These are phyloP conservation scores for Fusarium beomiforme DNA, from an alignment of 2,329 filamentous ascomycete species.

Conservation along the genomic window DNA sequence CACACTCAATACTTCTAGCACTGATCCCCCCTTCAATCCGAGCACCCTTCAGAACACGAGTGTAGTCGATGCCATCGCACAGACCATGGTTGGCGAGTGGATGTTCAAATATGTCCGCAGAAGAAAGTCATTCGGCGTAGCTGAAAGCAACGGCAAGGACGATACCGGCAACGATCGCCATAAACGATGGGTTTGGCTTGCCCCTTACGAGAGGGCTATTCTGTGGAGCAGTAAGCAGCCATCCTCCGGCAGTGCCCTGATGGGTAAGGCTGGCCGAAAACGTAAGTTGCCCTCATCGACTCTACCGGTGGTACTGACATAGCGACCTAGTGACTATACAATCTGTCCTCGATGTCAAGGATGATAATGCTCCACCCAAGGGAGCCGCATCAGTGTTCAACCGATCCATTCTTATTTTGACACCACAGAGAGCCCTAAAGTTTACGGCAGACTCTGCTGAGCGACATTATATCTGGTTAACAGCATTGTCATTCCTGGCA, in stretches of 20 bases:
- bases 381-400: constrained; percentile 77
- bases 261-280: constrained; percentile 96
- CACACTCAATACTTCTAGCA: constrained; percentile 61
- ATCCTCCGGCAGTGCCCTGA: constrained; percentile 82
- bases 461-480: constrained; percentile 94
- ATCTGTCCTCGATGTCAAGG: constrained; percentile 96
- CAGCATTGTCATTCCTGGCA: constrained; percentile 91
- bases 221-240: constrained; percentile 99
- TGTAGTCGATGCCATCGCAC: constrained; percentile 95
- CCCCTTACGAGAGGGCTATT: constrained; percentile 93
- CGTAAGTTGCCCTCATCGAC: constrained; percentile 67
- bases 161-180: constrained; percentile 82
- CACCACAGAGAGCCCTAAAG: constrained; percentile 91
- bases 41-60: constrained; percentile 74
- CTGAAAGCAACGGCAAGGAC: constrained; percentile 73
- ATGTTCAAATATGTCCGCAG: constrained; percentile 92
- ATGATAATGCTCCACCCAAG: constrained; percentile 87
- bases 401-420: constrained; percentile 93
- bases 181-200: constrained; percentile 98
- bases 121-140: constrained; percentile 89
- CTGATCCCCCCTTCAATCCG: constrained; percentile 53
- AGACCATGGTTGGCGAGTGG: constrained; percentile 98
- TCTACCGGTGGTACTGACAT: constrained; percentile 35
- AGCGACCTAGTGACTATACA: constrained; percentile 82
- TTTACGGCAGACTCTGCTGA: constrained; percentile 88